These are phyloP conservation scores for Alternaria sp. DNA, from an alignment of 2,329 filamentous ascomycete genomes.

Conservation along the genomic window DNA sequence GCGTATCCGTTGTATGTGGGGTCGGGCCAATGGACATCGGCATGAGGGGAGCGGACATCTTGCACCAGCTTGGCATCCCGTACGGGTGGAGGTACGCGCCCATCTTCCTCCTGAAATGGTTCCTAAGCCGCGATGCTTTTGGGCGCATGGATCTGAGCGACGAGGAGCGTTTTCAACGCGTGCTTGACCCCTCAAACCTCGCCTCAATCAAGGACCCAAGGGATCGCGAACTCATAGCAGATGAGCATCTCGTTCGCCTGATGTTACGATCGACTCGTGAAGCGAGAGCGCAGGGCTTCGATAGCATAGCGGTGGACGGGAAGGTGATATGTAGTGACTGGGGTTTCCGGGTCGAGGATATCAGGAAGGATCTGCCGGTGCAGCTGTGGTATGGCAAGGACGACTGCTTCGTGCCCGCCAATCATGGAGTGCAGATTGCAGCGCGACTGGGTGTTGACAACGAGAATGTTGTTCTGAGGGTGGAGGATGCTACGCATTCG, in stretches of 20 bases:
- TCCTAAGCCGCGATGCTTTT: conserved; percentile 23
- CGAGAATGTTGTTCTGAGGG: conserved; percentile 31
- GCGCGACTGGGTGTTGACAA: conserved; percentile 30
- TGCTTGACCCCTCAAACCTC: neutral
- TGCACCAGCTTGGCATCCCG: conserved; percentile 38
- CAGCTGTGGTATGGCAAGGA: conserved; percentile 38
- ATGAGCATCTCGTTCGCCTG: conserved; percentile 29
- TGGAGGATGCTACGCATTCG: conserved; percentile 46
- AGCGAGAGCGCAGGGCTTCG: conserved; percentile 40
- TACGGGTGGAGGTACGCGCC: conserved; percentile 37
- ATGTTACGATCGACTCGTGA: conserved; percentile 28
- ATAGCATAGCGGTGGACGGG: conserved; percentile 39
- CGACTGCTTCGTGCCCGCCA: conserved; percentile 42
- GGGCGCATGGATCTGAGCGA: conserved; percentile 44
- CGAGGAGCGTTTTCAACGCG: conserved; percentile 27
- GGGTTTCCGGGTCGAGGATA: conserved; percentile 47
- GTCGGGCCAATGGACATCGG: conserved; percentile 47
- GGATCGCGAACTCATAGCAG: conserved; percentile 30
- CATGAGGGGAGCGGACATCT: conserved; percentile 33
- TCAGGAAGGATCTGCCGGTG: conserved; percentile 44
- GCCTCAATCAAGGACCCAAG: conserved; percentile 17
- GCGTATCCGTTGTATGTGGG: conserved; percentile 36
- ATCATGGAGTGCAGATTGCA: conserved; percentile 44
- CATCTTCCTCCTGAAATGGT: conserved; percentile 28
- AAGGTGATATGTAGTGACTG: conserved; percentile 32